Base-by-base conservation (phyloP, 176 grass and related monocot species). In the Carex littledalei region DNA sequence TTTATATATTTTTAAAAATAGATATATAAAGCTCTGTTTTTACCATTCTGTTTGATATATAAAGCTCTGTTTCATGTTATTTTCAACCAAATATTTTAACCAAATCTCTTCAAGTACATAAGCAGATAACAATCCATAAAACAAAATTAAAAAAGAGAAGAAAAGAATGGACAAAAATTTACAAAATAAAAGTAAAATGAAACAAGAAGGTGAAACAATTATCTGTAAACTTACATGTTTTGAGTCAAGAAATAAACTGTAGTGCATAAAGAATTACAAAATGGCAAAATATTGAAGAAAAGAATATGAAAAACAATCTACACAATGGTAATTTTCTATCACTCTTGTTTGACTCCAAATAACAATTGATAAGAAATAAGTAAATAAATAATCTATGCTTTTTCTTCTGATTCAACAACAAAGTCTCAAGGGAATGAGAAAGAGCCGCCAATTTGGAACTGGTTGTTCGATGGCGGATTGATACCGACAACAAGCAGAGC, bases 401-500 rank as follows among this genome's bases (percentile, higher is more conserved):
- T 39, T 29, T 53, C 72, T 76, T 6, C 13, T 26, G 71, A 24
- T 24, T 52, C 43, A 24, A 24, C 71, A 31, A 17, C 12, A 43
- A 20, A 5, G 60, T 20, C 21, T 83, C 81, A 83, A 8, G 81
- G 81, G 60, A 83, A 83, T 2, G 37, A 52, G 81, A 83, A 83
- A 1, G 60, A 66, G 62, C 81, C 22, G 7, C 63, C 81, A 14
- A 83, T 83, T 52, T 83, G 39, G 21, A 21, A 83, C 21, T 68
- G 34, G 81, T 63, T 66, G 15, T 67, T 67, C 26, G 81, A 22
- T 1, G 81, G 81, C 0, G 81, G 81, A 41, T 83, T 83, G 16
- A 83, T 83, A 16, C 61, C 43, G 13, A 83, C 81, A 34, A 2
- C 61, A 53, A 83, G 81, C 35, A 83, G 62, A 67, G 81, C 81